A percentile compares a stretch with the other conserved stretches of the same genome.
Evolutionary conservation across 2,329 filamentous ascomycete species (phyloP).

Genomic region (Colletotrichum sp.): DNA sequence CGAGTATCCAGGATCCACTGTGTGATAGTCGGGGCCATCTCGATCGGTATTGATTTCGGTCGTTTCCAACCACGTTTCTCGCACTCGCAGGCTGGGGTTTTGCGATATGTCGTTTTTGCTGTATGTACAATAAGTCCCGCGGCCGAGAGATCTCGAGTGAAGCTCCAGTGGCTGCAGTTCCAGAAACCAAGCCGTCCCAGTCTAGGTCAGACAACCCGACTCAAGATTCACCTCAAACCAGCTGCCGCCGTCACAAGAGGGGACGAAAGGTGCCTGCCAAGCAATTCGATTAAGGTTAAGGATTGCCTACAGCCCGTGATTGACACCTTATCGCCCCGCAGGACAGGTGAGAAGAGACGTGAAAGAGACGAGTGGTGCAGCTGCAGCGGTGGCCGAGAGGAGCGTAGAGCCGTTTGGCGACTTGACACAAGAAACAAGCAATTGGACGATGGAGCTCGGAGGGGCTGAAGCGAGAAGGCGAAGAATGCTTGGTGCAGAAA

Average conservation of each 20-base stretch:
- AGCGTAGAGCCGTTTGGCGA: background rate
- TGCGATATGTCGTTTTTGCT: background rate
- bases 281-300: background rate
- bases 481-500: background rate
- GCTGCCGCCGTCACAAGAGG: background rate
- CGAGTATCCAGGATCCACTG: constrained; percentile 70
- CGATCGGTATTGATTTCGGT: background rate
- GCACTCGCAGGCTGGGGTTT: background rate
- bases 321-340: constrained; percentile 1
- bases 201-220: background rate
- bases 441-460: background rate
- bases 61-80: background rate
- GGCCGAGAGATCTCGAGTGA: background rate
- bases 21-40: constrained; percentile 44
- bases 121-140: background rate
- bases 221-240: background rate
- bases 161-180: background rate
- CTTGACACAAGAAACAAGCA: background rate
- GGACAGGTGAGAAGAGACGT: background rate
- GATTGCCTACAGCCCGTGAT: background rate
- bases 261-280: constrained; percentile 3
- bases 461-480: background rate
- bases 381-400: background rate
- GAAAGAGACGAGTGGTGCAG: background rate
- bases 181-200: background rate